Conservation (phyloP, 1,284 basidiomycete genomes). For the Lentinula novae-zelandiae region DNA sequence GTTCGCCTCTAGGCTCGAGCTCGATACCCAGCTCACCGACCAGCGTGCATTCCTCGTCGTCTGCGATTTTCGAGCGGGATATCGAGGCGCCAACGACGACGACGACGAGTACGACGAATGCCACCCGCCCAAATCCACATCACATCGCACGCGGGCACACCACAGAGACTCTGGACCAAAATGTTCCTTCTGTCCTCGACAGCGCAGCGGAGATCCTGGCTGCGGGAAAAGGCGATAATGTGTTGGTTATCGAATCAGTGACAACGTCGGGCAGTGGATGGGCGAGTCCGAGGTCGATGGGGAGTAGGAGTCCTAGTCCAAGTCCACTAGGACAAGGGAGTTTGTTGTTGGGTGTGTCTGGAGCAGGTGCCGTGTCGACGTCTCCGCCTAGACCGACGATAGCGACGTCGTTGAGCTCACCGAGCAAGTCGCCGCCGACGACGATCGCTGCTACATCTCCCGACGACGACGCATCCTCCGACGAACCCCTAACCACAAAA, state of each 20-base stretch:
- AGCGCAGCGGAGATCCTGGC: slow-evolving; percentile 66
- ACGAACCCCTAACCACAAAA: slow-evolving; percentile 6
- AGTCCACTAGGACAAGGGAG: slow-evolving; percentile 34
- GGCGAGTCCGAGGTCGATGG: slow-evolving; percentile 47
- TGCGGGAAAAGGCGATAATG: slow-evolving; percentile 32
- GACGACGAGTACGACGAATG: neutral
- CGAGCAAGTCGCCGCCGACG: neutral
- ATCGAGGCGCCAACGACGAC: slow-evolving; percentile 43
- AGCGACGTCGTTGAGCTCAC: neutral
- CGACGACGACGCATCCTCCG: slow-evolving; percentile 14
- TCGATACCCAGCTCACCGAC: slow-evolving; percentile 76
- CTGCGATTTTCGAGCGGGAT: slow-evolving; percentile 80
- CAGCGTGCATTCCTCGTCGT: slow-evolving; percentile 73
- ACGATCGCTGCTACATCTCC: slow-evolving; percentile 44
- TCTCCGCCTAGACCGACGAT: neutral
- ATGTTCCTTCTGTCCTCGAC: slow-evolving; percentile 74
- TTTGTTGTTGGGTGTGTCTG: slow-evolving; percentile 42
- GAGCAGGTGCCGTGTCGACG: neutral
- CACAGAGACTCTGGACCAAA: slow-evolving; percentile 67
- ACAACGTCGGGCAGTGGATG: slow-evolving; percentile 48
- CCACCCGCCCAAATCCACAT: slow-evolving; percentile 55
- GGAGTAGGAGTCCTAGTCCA: slow-evolving; percentile 42
- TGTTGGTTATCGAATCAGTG: slow-evolving; percentile 58
- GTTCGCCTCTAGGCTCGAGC: slow-evolving; percentile 40
- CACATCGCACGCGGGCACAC: slow-evolving; percentile 65